Evolutionary conservation across 2,329 filamentous ascomycete species (phyloP).

Genomic region (Ophiostoma fasciatum): DNA sequence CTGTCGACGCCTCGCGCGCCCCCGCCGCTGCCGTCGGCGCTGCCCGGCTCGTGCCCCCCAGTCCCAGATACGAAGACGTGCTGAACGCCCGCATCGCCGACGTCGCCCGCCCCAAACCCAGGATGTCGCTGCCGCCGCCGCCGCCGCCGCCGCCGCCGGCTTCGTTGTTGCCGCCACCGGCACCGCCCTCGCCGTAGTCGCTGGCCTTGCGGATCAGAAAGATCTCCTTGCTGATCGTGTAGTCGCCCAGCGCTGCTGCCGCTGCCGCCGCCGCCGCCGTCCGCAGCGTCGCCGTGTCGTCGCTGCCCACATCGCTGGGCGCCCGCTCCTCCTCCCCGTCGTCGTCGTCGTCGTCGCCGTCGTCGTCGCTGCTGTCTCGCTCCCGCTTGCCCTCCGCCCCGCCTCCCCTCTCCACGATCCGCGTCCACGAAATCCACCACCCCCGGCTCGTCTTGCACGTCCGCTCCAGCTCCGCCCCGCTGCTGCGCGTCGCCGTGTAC

Average conservation of each 20-base stretch:
- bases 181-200: conserved; percentile 27
- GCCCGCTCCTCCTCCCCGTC: neutral
- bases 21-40: conserved; percentile 17
- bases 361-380: neutral
- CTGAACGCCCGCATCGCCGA: conserved; percentile 7
- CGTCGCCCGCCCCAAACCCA: conserved; percentile 12
- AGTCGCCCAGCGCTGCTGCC: conserved; percentile 5
- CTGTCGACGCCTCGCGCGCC: conserved; percentile 42
- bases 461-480: conserved; percentile 36
- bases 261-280: neutral
- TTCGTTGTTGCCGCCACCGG: conserved; percentile 21
- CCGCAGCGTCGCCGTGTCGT: conserved; percentile 2
- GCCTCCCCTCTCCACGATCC: conserved; percentile 28
- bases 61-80: conserved; percentile 10
- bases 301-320: conserved; percentile 1
- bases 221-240: conserved; percentile 38
- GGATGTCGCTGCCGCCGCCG: conserved; percentile 13
- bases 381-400: neutral
- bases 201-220: conserved; percentile 45
- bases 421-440: conserved; percentile 57
- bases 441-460: conserved; percentile 52
- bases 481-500: conserved; percentile 30
- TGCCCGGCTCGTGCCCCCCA: neutral
- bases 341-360: neutral
- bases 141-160: conserved; percentile 13